Conservation (phyloP, 2,329 filamentous ascomycete species). For the Lachnellula suecica region DNA sequence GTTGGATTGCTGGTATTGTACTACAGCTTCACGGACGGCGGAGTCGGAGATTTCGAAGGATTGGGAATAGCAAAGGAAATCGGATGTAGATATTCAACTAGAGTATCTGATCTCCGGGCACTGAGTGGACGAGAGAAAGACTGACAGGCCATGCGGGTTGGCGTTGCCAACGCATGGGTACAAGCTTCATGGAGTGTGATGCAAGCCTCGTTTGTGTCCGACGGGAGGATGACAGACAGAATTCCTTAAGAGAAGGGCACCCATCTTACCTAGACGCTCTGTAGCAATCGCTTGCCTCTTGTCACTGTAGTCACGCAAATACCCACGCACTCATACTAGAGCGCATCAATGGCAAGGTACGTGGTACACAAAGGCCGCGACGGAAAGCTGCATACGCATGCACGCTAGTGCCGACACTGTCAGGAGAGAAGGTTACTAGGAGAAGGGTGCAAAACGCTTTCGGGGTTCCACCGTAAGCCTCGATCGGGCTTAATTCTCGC, state of each 20-base stretch:
- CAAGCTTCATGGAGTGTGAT: conserved; percentile 26
- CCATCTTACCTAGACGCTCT: conserved; percentile 15
- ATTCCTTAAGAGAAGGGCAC: conserved; percentile 8
- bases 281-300: conserved; percentile 27
- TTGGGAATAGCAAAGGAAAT: conserved; percentile 30
- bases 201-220: conserved; percentile 30
- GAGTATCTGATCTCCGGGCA: conserved; percentile 14
- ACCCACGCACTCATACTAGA: conserved; percentile 7
- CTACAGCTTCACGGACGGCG: conserved; percentile 19
- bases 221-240: conserved; percentile 23
- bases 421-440: conserved; percentile 5
- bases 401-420: conserved; percentile 2
- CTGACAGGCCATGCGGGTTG: conserved; percentile 25
- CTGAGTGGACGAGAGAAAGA: conserved; percentile 23
- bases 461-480: conserved; percentile 28
- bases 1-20: conserved; percentile 29
- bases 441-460: conserved; percentile 7
- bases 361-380: conserved; percentile 1
- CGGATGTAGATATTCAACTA: conserved; percentile 32
- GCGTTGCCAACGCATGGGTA: conserved; percentile 33
- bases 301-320: conserved; percentile 13
- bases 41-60: conserved; percentile 30
- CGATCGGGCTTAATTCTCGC: conserved; percentile 21
- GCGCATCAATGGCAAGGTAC: neutral
- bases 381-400: conserved; percentile 18